A percentile compares a stretch with the other conserved stretches of the same genome.
Conservation (phyloP, 2,329 filamentous ascomycete genomes). For the Cercospora zeina region DNA sequence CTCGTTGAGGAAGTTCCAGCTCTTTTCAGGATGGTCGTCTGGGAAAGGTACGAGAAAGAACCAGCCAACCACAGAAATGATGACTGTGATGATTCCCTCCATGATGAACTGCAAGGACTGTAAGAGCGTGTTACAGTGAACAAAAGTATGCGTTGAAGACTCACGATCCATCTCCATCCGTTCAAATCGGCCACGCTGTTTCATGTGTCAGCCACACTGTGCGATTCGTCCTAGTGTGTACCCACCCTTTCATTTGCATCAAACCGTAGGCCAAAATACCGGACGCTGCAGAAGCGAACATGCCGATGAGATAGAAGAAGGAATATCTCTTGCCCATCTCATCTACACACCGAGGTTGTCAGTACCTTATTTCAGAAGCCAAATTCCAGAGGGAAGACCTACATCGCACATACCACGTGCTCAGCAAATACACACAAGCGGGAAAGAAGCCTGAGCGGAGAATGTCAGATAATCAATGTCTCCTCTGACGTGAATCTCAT, state of each 20-base stretch:
- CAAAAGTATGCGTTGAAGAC: neutral
- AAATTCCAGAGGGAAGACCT: neutral
- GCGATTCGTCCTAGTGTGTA: neutral
- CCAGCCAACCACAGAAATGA: constrained; percentile 45
- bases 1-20: constrained; percentile 47
- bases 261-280: constrained; percentile 43
- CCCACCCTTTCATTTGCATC: constrained; percentile 38
- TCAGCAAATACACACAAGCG: constrained; percentile 35
- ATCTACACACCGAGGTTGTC: constrained; percentile 11
- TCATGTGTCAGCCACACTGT: neutral
- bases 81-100: constrained; percentile 44
- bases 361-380: neutral
- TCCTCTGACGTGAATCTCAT: neutral
- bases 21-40: constrained; percentile 43
- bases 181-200: constrained; percentile 48
- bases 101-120: constrained; percentile 42
- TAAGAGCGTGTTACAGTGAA: constrained; percentile 6
- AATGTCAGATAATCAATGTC: neutral
- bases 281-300: constrained; percentile 47
- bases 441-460: constrained; percentile 38
- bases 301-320: constrained; percentile 51
- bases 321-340: constrained; percentile 43
- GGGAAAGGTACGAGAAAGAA: constrained; percentile 51
- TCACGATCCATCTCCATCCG: constrained; percentile 47
- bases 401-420: constrained; percentile 29